A percentile compares a stretch with the other conserved stretches of the same genome.
These are phyloP conservation scores for Torulaspora globosa DNA, from an alignment of 1,139 yeast species.

Conservation along the genomic window DNA sequence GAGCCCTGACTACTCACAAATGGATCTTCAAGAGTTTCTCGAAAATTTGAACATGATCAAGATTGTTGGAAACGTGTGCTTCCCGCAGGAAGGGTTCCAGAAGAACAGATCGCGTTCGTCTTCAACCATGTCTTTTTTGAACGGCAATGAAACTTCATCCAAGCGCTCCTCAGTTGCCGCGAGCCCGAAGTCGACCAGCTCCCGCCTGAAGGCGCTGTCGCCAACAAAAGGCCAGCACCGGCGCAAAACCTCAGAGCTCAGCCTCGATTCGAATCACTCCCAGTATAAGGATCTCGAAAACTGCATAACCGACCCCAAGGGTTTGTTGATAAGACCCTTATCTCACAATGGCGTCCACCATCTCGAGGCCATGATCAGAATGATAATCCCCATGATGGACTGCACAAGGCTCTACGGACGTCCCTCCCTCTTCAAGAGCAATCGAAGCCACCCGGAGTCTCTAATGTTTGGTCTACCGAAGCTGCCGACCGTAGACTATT, in stretches of 20 bases:
- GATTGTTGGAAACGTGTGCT: constrained; percentile 23
- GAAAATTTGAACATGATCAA: constrained; percentile 21
- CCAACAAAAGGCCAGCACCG: constrained; percentile 10
- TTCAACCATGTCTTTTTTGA: constrained; percentile 11
- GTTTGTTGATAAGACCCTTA: constrained; percentile 32
- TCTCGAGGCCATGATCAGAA: constrained; percentile 30
- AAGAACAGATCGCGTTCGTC: constrained; percentile 10
- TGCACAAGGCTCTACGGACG: constrained; percentile 32
- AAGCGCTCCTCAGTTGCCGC: constrained; percentile 6
- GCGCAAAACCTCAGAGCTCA: constrained; percentile 11
- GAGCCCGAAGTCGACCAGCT: constrained; percentile 5
- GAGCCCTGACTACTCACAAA: constrained; percentile 2
- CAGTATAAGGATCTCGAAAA: constrained; percentile 12
- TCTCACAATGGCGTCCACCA: constrained; percentile 33
- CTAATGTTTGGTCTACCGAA: constrained; percentile 33
- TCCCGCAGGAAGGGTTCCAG: constrained; percentile 10
- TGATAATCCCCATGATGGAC: constrained; percentile 32
- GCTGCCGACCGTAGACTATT: constrained; percentile 29
- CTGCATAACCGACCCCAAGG: constrained; percentile 17
- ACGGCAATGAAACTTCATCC: constrained; percentile 8
- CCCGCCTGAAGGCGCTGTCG: constrained; percentile 8
- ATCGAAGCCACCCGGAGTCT: constrained; percentile 25
- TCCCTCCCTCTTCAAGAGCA: constrained; percentile 29
- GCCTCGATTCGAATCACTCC: constrained; percentile 11
- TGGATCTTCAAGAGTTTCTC: constrained; percentile 12